Conservation (phyloP, 306 rosid species). For the Quercus mongolica region DNA sequence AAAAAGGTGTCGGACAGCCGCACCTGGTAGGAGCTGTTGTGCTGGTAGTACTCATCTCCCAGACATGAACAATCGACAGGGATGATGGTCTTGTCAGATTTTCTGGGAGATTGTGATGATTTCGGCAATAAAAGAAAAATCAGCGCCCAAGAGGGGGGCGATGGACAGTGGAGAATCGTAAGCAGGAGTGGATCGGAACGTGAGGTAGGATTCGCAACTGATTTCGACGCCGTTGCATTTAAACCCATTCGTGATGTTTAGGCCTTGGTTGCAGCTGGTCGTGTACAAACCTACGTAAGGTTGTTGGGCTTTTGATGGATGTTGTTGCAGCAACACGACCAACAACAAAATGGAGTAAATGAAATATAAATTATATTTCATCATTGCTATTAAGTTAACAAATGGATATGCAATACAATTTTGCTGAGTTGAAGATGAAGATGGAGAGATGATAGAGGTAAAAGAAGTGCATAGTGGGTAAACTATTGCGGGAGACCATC, state of each 20-base stretch:
- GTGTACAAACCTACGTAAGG: not conserved
- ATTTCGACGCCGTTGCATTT: slow-evolving; percentile 32
- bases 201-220: slow-evolving; percentile 57
- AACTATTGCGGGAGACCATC: too few relatives aligned
- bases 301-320: slow-evolving; percentile 29
- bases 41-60: slow-evolving; percentile 41
- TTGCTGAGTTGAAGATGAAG: too few relatives aligned
- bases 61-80: slow-evolving; percentile 63
- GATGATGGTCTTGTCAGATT: slow-evolving; percentile 37
- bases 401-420: too few relatives aligned
- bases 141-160: slow-evolving; percentile 35
- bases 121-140: slow-evolving; percentile 14
- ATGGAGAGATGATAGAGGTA: too few relatives aligned
- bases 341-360: not conserved
- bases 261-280: not conserved
- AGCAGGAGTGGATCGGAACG: slow-evolving; percentile 47
- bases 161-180: slow-evolving; percentile 37
- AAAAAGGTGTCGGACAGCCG: slow-evolving; percentile 33
- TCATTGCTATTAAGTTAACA: not conserved
- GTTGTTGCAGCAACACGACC: not conserved
- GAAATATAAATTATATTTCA: not conserved
- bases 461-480: too few relatives aligned
- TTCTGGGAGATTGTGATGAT: slow-evolving; percentile 40
- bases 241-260: slow-evolving; percentile 35
- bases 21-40: slow-evolving; percentile 39